Base-by-base conservation (phyloP, 805 yeast genomes). In the Pichia manshurica region DNA sequence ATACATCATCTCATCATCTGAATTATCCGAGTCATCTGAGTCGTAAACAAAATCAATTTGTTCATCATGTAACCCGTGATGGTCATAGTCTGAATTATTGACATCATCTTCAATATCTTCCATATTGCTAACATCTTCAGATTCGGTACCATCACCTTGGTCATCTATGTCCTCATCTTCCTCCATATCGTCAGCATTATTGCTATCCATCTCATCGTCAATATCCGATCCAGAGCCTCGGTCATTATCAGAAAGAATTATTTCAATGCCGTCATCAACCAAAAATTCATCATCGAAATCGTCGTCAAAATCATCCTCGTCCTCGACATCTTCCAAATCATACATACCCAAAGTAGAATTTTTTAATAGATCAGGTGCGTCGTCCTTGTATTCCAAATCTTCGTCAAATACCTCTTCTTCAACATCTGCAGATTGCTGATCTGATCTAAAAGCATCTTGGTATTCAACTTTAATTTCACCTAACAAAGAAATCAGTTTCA, bases 301-400 rank as follows among this genome's bases (percentile, higher is more conserved):
- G 47, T 47, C 53, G 23, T 35, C 48, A 25, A 74, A 44, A 83
- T 55, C 66, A 13, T 55, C 59, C 40, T 53, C 56, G 20, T 53
- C 61, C 33, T 65, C 69, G 35, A 63, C 53, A 45, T 65, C 93
- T 31, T 75, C 86, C 35, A 86, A 82, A 56, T 91, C 97, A 61
- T 84, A 91, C 95, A 91, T 90, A 1, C 96, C 97, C 36, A 91
- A 71, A 0, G 97, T 87, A 0, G 97, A 90, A 61, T 93, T 90
- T 35, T 84, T 72, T 64, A 91, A 81, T 58, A 90, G 70, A 61
- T 90, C 90, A 0, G 95, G 89, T 0, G 89, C 78, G 45, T 87
- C 91, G 45, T 84, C 95, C 28, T 74, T 61, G 6, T 63, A 66
- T 33, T 77, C 80, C 25, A 71, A 68, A 33, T 82, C 71, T 19